Conservation (phyloP, 768 basidiomycete species). For the Termitomyces sp. region DNA sequence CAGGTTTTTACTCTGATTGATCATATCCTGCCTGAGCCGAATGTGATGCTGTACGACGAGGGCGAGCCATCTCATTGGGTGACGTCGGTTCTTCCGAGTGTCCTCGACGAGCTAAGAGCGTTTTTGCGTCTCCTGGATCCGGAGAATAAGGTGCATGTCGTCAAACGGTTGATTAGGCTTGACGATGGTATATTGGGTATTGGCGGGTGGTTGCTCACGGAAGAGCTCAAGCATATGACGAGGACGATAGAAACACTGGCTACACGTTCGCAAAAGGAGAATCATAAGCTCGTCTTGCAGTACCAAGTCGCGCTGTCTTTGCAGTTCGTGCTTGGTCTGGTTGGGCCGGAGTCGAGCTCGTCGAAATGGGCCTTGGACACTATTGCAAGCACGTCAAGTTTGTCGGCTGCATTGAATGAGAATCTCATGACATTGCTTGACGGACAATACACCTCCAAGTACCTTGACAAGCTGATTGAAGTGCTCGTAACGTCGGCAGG, state of each 20-base stretch:
- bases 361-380: conserved; percentile 41
- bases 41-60: conserved; percentile 18
- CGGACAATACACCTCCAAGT: conserved; percentile 39
- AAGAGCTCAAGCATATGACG: conserved; percentile 55
- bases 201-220: conserved; percentile 67
- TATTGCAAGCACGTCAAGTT: conserved; percentile 39
- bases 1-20: conserved; percentile 58
- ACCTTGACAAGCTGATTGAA: conserved; percentile 38
- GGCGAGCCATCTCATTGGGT: conserved; percentile 45
- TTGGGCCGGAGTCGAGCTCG: conserved; percentile 32
- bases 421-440: conserved; percentile 47
- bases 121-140: conserved; percentile 59
- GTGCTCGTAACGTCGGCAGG: conserved; percentile 21
- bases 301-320: conserved; percentile 49
- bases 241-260: conserved; percentile 33
- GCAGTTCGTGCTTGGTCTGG: conserved; percentile 44
- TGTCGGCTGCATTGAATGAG: conserved; percentile 34
- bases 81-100: conserved; percentile 49
- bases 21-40: conserved; percentile 44
- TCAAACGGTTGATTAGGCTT: conserved; percentile 51
- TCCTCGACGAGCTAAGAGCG: conserved; percentile 47
- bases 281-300: conserved; percentile 36
- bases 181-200: conserved; percentile 56
- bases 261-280: conserved; percentile 22
- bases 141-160: conserved; percentile 47